Conservation (phyloP, 164 flowering plant genomes). For the Chimonanthus salicifolius region DNA sequence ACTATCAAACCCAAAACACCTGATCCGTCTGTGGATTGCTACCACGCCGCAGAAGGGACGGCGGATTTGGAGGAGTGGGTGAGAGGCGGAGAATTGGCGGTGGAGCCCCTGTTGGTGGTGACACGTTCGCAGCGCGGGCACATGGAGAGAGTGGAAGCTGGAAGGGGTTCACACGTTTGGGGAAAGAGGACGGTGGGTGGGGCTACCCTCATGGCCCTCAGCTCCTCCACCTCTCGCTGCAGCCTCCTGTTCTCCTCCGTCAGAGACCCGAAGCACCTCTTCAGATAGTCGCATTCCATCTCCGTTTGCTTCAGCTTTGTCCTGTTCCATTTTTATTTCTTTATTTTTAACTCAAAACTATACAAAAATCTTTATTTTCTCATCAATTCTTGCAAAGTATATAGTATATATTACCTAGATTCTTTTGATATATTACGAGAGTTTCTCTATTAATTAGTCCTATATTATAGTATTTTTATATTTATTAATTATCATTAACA, state of each 20-base stretch:
- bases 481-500: too few species aligned
- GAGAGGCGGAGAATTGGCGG: neutral
- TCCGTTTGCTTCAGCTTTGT: conserved; percentile 94
- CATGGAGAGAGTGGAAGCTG: conserved; percentile 59
- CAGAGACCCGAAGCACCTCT: conserved; percentile 77
- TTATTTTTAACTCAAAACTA: too few species aligned
- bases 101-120: conserved; percentile 28
- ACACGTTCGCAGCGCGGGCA: conserved; percentile 84
- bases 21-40: neutral
- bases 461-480: too few species aligned
- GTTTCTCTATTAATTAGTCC: too few species aligned
- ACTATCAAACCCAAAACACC: too few species aligned
- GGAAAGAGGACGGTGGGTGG: conserved; percentile 54
- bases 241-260: conserved; percentile 76
- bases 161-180: conserved; percentile 36
- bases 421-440: too few species aligned
- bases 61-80: conserved; percentile 1
- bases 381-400: too few species aligned
- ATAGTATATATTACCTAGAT: too few species aligned
- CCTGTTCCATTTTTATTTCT: conserved; percentile 24
- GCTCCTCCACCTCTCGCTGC: conserved; percentile 76
- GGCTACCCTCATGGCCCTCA: conserved; percentile 59
- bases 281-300: conserved; percentile 81
- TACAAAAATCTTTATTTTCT: too few species aligned
- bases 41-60: conserved; percentile 31